A percentile compares a stretch with the other conserved stretches of the same genome.
These are phyloP conservation scores for Lentinula lateritia DNA, from an alignment of 768 basidiomycete species.

Conservation along the genomic window DNA sequence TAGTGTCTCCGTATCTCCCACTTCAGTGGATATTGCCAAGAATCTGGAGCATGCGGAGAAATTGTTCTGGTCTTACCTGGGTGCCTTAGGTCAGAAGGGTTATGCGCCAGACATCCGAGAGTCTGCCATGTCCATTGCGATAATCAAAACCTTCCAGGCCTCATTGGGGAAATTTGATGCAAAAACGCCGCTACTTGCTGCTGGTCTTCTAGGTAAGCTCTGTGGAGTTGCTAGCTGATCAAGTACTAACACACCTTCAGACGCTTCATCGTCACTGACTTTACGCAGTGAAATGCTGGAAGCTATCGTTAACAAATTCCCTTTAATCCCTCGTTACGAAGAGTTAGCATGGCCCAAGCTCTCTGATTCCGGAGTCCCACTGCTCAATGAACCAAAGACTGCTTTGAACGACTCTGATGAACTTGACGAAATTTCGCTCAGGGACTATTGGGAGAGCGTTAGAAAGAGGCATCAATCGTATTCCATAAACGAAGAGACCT, in stretches of 20 bases:
- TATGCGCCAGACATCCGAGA: constrained; percentile 70
- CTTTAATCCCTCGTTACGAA: constrained; percentile 34
- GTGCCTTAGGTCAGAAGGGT: constrained; percentile 50
- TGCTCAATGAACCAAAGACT: constrained; percentile 16
- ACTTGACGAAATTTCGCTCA: constrained; percentile 30
- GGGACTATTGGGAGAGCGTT: constrained; percentile 59
- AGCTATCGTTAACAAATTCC: constrained; percentile 68
- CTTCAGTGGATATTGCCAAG: constrained; percentile 51
- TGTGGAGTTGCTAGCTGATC: background rate
- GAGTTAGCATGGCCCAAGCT: constrained; percentile 75
- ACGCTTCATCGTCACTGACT: constrained; percentile 70
- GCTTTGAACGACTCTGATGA: constrained; percentile 19
- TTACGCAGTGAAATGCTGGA: constrained; percentile 85
- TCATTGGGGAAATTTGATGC: constrained; percentile 62
- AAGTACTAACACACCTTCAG: constrained; percentile 30
- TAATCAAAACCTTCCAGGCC: constrained; percentile 72
- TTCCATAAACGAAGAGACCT: constrained; percentile 30
- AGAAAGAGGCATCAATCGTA: constrained; percentile 49
- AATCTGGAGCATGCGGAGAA: constrained; percentile 65
- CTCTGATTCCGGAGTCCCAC: constrained; percentile 34
- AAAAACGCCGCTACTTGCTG: constrained; percentile 49
- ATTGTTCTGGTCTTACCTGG: constrained; percentile 62
- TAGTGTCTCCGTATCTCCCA: constrained; percentile 30
- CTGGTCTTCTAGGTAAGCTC: constrained; percentile 54
- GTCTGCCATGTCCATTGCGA: constrained; percentile 61